A percentile compares a stretch with the other conserved stretches of the same genome.
These are phyloP conservation scores for Helenozyma rhizophorensis DNA, from an alignment of 805 yeast genomes.

Conservation along the genomic window DNA sequence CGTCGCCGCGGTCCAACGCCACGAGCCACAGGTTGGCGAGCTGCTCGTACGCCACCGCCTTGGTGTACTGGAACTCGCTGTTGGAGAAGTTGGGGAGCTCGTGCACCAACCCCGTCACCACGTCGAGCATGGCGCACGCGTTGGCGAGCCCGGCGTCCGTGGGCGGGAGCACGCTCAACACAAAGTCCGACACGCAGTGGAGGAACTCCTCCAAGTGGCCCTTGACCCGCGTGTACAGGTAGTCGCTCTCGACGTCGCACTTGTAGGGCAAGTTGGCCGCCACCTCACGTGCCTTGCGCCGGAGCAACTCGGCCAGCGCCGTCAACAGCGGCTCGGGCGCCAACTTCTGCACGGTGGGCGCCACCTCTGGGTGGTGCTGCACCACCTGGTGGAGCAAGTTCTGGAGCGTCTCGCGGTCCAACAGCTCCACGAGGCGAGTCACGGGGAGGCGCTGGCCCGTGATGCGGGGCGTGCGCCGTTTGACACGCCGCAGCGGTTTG, in stretches of 20 bases:
- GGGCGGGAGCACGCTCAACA: slow-evolving; percentile 69
- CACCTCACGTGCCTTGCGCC: slow-evolving; percentile 42
- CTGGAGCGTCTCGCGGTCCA: slow-evolving; percentile 56
- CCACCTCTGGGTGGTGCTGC: slow-evolving; percentile 57
- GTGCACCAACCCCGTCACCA: slow-evolving; percentile 55
- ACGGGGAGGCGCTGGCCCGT: slow-evolving; percentile 61
- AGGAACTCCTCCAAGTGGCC: slow-evolving; percentile 65
- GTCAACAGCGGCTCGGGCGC: slow-evolving; percentile 58
- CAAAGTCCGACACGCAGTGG: slow-evolving; percentile 67
- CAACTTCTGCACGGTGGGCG: slow-evolving; percentile 42
- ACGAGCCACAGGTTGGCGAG: slow-evolving; percentile 57
- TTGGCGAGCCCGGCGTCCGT: slow-evolving; percentile 49
- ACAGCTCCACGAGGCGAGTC: slow-evolving; percentile 60
- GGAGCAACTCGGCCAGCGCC: slow-evolving; percentile 48
- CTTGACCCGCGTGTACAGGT: slow-evolving; percentile 70
- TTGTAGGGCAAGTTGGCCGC: slow-evolving; percentile 62
- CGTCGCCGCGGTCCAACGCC: slow-evolving; percentile 32
- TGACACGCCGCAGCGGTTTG: slow-evolving; percentile 9
- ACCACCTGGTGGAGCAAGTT: slow-evolving; percentile 50
- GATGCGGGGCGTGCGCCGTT: slow-evolving; percentile 41
- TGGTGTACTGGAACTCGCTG: slow-evolving; percentile 49
- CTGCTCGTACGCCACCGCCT: slow-evolving; percentile 55
- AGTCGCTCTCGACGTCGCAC: slow-evolving; percentile 69
- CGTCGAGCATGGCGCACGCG: slow-evolving; percentile 60
- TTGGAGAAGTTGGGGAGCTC: slow-evolving; percentile 64